Base-by-base conservation (phyloP, 2,329 filamentous ascomycete genomes). In the Verticillium nubilum region DNA sequence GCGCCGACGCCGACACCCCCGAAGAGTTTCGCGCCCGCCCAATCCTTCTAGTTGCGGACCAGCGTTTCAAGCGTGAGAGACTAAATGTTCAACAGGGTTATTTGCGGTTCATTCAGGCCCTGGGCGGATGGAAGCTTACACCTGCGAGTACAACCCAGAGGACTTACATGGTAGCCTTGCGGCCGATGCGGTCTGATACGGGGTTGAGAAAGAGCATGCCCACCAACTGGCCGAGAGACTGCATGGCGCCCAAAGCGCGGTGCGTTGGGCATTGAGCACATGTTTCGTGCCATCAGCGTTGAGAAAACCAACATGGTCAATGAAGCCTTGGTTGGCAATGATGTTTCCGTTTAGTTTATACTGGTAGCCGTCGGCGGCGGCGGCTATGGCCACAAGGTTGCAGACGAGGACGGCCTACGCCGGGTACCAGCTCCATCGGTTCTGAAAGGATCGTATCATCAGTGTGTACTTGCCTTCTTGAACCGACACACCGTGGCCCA, bases 1-100 rank as follows among this genome's bases (percentile, higher is more conserved):
- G 74, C 74, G 3, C 76, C 76, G 0, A 77, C 72, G 2, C 74
- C 77, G 59, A 77, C 72, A 6, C 76, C 70, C 3, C 66, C 68
- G 1, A 71, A 65, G 5, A 71, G 58, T 58, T 71, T 70, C 2
- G 62, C 77, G 10, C 73, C 69, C 0, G 76, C 69, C 75, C 76
- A 78, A 62, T 73, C 72, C 5, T 70, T 61, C 75, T 74, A 78
- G 3, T 60, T 61, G 2, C 70, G 68, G 0, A 73, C 70, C 4
- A 76, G 63, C 0, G 68, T 68, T 59, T 78, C 76, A 19, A 69
- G 68, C 12, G 74, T 67, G 26, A 76, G 65, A 52, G 74, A 77
- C 60, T 67, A 58, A 9, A 37, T 2, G 19, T 26, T 54, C 25
- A 54, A 17, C 26, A 17, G n/a, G 7, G 26, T 31, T 31, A 10